Evolutionary conservation across 305 asterid species (phyloP).

Genomic region (Fraxinus sp.): DNA sequence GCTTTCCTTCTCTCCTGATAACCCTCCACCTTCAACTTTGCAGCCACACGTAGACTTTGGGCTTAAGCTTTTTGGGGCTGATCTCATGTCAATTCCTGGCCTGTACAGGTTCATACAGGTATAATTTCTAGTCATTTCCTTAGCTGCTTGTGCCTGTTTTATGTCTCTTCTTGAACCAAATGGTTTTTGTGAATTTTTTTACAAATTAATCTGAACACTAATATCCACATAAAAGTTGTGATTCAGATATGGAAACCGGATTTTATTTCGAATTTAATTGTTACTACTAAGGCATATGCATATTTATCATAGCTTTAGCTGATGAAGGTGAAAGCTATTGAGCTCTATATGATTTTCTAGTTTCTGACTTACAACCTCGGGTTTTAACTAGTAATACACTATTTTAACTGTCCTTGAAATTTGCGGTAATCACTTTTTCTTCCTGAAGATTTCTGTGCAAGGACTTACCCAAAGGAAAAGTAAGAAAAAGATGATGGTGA

Average conservation of each 20-base stretch:
- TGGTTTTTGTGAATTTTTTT: slow-evolving; percentile 6
- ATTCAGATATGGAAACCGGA: not conserved
- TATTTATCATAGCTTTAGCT: not conserved
- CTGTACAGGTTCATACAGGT: slow-evolving; percentile 83
- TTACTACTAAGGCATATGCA: not conserved
- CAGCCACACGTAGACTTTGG: slow-evolving; percentile 99
- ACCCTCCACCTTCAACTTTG: slow-evolving; percentile 25
- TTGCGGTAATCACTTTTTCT: not conserved
- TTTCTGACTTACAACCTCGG: not conserved
- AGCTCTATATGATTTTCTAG: not conserved
- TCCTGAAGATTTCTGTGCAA: not conserved
- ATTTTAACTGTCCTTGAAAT: not conserved
- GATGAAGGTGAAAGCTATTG: not conserved
- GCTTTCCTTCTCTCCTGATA: slow-evolving; percentile 13
- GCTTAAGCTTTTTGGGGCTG: slow-evolving; percentile 81
- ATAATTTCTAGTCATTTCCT: slow-evolving; percentile 18
- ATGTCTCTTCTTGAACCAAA: not conserved
- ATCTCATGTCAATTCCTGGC: slow-evolving; percentile 98
- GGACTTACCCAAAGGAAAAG: not conserved
- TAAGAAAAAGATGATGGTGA: not conserved
- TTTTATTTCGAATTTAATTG: slow-evolving; percentile 13
- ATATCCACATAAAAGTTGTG: not conserved
- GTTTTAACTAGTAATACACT: not conserved
- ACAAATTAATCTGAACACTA: not conserved
- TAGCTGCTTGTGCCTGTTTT: slow-evolving; percentile 5